A percentile compares a stretch with the other conserved stretches of the same genome.
These are phyloP conservation scores for Chlorella sorokiniana DNA, from an alignment of 139 green algal genomes.

Conservation along the genomic window DNA sequence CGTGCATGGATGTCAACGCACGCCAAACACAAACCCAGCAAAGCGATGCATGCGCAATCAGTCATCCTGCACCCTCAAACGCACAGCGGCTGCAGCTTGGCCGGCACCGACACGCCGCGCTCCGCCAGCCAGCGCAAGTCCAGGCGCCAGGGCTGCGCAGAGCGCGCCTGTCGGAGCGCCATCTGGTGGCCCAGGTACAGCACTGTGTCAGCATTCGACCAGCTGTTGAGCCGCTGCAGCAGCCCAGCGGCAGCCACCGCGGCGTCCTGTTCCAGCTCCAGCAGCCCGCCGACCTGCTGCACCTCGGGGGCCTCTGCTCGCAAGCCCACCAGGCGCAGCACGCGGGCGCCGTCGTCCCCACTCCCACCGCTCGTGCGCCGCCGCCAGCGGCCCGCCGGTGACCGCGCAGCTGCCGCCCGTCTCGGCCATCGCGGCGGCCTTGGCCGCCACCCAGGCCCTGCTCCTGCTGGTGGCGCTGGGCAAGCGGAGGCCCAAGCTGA, in stretches of 20 bases:
- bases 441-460: not conserved
- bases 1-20: not conserved
- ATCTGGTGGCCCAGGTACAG: not conserved
- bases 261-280: not conserved
- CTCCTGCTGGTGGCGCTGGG: not conserved
- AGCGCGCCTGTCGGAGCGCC: not conserved
- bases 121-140: not conserved
- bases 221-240: slow-evolving; percentile 16
- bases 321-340: slow-evolving; percentile 31
- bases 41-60: not conserved
- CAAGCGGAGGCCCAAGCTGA: not conserved
- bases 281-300: slow-evolving; percentile 15
- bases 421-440: not conserved
- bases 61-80: not conserved
- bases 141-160: not conserved
- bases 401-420: slow-evolving; percentile 6
- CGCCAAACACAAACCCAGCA: not conserved
- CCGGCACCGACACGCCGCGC: not conserved
- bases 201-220: not conserved
- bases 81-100: slow-evolving; percentile 7
- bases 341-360: not conserved
- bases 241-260: not conserved
- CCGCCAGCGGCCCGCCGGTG: not conserved
- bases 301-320: slow-evolving; percentile 6
- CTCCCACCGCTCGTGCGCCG: slow-evolving; percentile 12